Evolutionary conservation across 768 basidiomycete genomes (phyloP).

Genomic region (Calocybe indica): DNA sequence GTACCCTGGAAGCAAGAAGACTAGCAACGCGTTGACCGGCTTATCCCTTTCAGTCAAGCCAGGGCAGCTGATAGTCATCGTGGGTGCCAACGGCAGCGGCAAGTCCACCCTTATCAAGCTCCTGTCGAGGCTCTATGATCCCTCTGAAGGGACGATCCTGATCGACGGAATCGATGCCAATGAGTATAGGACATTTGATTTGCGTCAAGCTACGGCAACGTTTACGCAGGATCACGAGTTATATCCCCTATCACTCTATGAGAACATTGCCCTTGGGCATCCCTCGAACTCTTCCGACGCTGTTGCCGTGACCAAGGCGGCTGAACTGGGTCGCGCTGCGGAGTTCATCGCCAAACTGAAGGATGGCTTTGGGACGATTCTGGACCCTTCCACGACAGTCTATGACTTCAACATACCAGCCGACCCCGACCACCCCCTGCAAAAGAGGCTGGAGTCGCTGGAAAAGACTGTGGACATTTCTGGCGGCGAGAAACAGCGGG

Average conservation of each 20-base stretch:
- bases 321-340: conserved; percentile 21
- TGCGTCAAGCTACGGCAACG: conserved; percentile 39
- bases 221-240: conserved; percentile 45
- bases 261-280: conserved; percentile 32
- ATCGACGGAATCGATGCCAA: conserved; percentile 36
- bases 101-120: conserved; percentile 50
- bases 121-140: conserved; percentile 42
- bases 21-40: conserved; percentile 25
- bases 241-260: conserved; percentile 40
- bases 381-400: conserved; percentile 8
- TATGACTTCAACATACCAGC: conserved; percentile 8
- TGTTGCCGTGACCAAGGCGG: conserved; percentile 21
- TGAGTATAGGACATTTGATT: conserved; percentile 28
- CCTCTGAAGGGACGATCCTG: conserved; percentile 33
- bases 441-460: conserved; percentile 9
- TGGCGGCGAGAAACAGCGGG: conserved; percentile 21
- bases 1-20: conserved; percentile 40
- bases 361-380: conserved; percentile 12
- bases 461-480: conserved; percentile 13
- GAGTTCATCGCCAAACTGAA: conserved; percentile 12
- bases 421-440: conserved; percentile 13
- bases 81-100: conserved; percentile 52
- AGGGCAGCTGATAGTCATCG: conserved; percentile 48
- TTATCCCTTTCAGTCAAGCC: conserved; percentile 39
- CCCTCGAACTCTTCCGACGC: conserved; percentile 9